phyloP scores from a whole-genome alignment of 306 rosid genomes.

The Vigna nakashimae region DNA sequence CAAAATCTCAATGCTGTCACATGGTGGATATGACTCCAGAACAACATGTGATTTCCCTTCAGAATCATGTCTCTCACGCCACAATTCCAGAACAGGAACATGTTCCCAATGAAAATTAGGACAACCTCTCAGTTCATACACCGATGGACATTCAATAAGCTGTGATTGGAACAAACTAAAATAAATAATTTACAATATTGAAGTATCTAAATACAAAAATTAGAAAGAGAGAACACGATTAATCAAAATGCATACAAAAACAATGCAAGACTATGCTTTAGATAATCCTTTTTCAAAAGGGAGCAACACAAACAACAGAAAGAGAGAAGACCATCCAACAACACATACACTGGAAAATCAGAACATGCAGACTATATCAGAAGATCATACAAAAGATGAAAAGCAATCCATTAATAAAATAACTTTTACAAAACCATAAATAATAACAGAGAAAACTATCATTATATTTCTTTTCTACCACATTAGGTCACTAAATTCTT shows the following conservation, averaged over 20 bases:
- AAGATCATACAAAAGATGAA: conserved; percentile 25
- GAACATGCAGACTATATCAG: conserved; percentile 25
- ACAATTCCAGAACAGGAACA: conserved; percentile 74
- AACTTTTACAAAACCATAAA: conserved; percentile 9
- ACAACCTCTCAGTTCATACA: conserved; percentile 82
- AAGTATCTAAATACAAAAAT: conserved; percentile 24
- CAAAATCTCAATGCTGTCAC: conserved; percentile 63
- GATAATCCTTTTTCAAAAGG: conserved; percentile 11
- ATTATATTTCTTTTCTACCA: conserved; percentile 6
- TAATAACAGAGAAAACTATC: conserved; percentile 20
- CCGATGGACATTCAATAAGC: conserved; percentile 95
- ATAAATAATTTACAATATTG: conserved; percentile 41
- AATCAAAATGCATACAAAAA: conserved; percentile 2
- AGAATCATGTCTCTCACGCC: conserved; percentile 67
- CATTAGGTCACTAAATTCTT: neutral
- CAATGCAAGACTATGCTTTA: conserved; percentile 21
- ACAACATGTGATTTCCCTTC: conserved; percentile 64
- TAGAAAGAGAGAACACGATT: neutral
- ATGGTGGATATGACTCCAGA: conserved; percentile 81
- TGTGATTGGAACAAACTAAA: conserved; percentile 54
- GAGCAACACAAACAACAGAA: conserved; percentile 34
- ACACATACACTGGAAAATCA: conserved; percentile 29
- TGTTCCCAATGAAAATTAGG: conserved; percentile 76
- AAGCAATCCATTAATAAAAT: conserved; percentile 15
- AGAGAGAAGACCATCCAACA: conserved; percentile 25